Base-by-base conservation (phyloP, 2,329 filamentous ascomycete genomes). In the Alternaria brassicicola region DNA sequence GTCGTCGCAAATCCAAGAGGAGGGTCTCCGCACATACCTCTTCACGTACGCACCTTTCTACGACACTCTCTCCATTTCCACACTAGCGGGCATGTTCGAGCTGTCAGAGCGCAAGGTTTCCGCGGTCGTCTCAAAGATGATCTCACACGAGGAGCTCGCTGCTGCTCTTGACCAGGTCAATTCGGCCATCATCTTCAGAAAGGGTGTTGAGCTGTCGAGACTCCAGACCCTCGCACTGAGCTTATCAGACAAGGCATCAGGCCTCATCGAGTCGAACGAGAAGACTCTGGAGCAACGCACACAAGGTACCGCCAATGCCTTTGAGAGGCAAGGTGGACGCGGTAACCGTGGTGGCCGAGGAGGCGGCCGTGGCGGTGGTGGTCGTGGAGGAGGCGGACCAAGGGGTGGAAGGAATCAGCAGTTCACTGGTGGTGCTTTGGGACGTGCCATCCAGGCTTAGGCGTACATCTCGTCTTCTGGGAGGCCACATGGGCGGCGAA, bases 1-100 rank as follows among this genome's bases (percentile, higher is more conserved):
- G 62, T 92, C 93, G 54, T 93, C 92, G 78, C 95, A 99, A 84
- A 97, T 98, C 76, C 96, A 99, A 79, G 95, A 99, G 79, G 95
- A 99, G 83, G 95, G 96, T 70, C 88, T 99, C 52, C 89, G 95
- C 71, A 99, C 95, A 53, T 99, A 98, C 79, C 92, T 99, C 70
- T 99, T 99, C 86, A 99, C 95, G 55, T 99, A 99, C 80, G 95
- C 96, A 35, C 95, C 95, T 52, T 99, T 96, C 86, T 99, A 99
- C 84, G 95, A 99, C 82, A 98, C 95, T 21, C 88, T 99, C 59
- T 89, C 93, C 60, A 85, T 97, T 69, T 84, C 87, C 67, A 96
- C 93, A 23, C 86, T 99, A 61, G 89, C 92, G 63, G 84, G 83
- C 67, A 99, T 99, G 95, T 99, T 99, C 79, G 95, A 99, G 81